phyloP scores from a whole-genome alignment of 2,329 filamentous ascomycete genomes.

The Xylaria digitata region DNA sequence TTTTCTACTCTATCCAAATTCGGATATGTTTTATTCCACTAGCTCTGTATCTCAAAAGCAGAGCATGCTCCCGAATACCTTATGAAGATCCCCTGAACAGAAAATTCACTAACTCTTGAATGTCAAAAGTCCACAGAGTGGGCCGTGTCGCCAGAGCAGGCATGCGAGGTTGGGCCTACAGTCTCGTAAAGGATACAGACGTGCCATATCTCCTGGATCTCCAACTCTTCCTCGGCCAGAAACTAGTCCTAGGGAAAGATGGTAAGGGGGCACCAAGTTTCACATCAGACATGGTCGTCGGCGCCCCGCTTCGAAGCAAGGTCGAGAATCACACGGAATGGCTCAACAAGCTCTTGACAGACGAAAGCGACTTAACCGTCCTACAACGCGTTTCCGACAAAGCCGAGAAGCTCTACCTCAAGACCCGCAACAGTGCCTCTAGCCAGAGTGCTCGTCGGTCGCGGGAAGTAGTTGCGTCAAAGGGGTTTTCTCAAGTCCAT shows the following conservation, averaged over 20 bases:
- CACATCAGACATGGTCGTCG: conserved; percentile 85
- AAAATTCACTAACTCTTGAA: conserved; percentile 8
- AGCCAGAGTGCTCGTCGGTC: conserved; percentile 89
- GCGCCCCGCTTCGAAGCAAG: conserved; percentile 76
- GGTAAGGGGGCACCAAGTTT: conserved; percentile 72
- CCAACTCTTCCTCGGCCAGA: conserved; percentile 92
- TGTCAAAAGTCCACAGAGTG: conserved; percentile 79
- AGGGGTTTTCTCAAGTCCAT: conserved; percentile 80
- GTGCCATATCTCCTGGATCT: conserved; percentile 92
- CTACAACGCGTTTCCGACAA: conserved; percentile 82
- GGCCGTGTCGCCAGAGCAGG: conserved; percentile 96
- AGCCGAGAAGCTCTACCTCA: conserved; percentile 92
- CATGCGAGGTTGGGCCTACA: conserved; percentile 93
- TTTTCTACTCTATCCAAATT: background rate
- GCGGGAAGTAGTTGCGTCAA: conserved; percentile 77
- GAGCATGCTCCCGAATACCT: background rate
- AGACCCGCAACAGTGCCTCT: conserved; percentile 89
- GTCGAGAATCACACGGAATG: conserved; percentile 84
- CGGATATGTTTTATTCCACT: background rate
- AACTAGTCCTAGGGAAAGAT: conserved; percentile 79
- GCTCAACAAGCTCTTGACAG: conserved; percentile 80
- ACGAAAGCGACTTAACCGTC: conserved; percentile 77
- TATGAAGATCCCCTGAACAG: background rate
- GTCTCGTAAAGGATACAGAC: conserved; percentile 86
- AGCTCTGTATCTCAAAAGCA: background rate